Conservation (phyloP, 352 stramenopile genomes). For the Peronosclerospora sorghi region DNA sequence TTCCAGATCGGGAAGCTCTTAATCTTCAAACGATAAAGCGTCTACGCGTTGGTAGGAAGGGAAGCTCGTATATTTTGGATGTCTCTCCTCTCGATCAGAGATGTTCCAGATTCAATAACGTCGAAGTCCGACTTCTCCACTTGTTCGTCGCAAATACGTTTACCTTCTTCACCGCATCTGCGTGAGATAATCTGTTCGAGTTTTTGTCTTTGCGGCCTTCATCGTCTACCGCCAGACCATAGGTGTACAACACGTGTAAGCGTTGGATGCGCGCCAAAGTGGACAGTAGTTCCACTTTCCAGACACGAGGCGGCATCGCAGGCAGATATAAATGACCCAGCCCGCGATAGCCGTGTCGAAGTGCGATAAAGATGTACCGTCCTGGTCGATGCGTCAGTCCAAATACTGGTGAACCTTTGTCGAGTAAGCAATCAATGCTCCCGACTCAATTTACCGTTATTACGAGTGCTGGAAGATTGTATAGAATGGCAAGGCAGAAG, state of each 20-base stretch:
- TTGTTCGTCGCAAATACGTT: too few relatives aligned
- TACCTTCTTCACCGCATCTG: too few relatives aligned
- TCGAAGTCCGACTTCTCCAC: background rate
- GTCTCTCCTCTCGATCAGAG: background rate
- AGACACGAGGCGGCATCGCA: too few relatives aligned
- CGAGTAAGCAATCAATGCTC: background rate
- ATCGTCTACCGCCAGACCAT: background rate
- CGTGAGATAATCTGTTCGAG: background rate
- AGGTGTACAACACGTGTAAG: background rate
- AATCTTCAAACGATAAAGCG: background rate
- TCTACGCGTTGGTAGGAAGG: background rate
- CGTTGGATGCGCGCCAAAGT: too few relatives aligned
- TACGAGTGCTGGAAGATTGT: background rate
- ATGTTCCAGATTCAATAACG: background rate
- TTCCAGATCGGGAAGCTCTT: background rate
- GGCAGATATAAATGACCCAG: too few relatives aligned
- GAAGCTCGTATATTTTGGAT: background rate
- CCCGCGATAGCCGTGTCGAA: background rate
- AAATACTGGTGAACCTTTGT: background rate
- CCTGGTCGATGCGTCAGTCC: background rate
- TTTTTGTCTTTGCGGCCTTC: background rate
- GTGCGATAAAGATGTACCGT: background rate
- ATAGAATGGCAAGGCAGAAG: background rate
- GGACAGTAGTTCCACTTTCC: too few relatives aligned
- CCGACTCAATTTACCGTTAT: background rate